Evolutionary conservation across 1,284 basidiomycete genomes (phyloP), one percentile per base, ranked within the genome.

Genomic region (Jaminaea rosea): DNA sequence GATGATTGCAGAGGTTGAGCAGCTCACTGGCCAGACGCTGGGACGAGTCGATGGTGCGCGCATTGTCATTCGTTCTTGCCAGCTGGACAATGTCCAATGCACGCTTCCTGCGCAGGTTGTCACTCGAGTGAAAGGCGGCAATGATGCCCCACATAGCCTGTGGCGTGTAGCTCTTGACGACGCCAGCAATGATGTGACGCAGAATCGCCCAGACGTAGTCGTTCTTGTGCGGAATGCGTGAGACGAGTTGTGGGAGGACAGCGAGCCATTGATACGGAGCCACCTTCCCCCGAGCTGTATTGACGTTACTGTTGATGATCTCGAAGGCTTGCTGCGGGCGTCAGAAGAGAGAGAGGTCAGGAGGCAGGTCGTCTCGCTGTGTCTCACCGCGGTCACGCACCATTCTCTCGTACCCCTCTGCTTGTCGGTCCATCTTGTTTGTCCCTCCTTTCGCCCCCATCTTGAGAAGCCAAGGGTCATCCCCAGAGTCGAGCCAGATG

Each of bases 181-280:
- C 87, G 17, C 75, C 77, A 9, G 78, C 76, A 58, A 98, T 88
- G 34, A 98, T 81, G 51, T 76, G 78, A 1, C 82, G 79, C 15
- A 99, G 76, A 13, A 84, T 76, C 0, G 74, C 73, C 69, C 82
- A 86, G 1, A 92, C 85, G 1, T 79, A 79, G n/a, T 76, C 67
- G 65, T 88, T 86, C 15, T 76, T 77, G 65, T 97, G 89, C 17
- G 85, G 86, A 29, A 99, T 86, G 8, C 94, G 83, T 23, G 94
- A 98, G 9, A 94, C 88, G 53, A 98, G 87, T 78, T 98, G 94
- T 6, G 94, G 91, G 60, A 97, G 91, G 0, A 92, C 92, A 0
- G 88, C 93, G 60, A 87, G 87, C 88, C 92, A 98, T 52, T 72
- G 68, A 58, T 65, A 72, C 17, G 67, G 62, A 83, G 89, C 78